Percentiles rank a stretch among this genome's conserved stretches.
Evolutionary conservation across 345 rosid species (phyloP).

Genomic region (Lepidium africanum): DNA sequence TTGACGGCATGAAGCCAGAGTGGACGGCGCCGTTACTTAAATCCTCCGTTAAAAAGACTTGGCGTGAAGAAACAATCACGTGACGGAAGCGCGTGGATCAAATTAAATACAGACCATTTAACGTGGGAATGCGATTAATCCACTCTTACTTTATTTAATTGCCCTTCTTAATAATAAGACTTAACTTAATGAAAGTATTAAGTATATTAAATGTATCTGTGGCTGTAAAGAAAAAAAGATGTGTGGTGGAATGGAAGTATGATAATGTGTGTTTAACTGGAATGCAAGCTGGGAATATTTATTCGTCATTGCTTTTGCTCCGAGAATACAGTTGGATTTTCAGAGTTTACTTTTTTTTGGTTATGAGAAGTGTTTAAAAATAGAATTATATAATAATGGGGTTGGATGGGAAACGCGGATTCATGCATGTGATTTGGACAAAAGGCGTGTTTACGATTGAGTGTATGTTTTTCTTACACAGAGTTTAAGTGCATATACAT

Average conservation of each 20-base stretch:
- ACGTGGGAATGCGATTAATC: conserved; percentile 7
- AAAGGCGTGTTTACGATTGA: not conserved
- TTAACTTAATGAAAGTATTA: not conserved
- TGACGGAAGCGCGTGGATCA: conserved; percentile 14
- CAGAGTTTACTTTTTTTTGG: not conserved
- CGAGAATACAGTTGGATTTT: conserved; percentile 25
- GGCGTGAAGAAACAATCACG: conserved; percentile 1
- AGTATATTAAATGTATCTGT: not conserved
- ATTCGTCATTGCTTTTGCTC: conserved; percentile 6
- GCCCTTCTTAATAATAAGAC: not conserved
- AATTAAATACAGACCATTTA: conserved; percentile 1
- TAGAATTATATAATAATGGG: not conserved
- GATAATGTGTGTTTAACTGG: conserved; percentile 19
- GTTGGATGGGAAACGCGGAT: conserved; percentile 14
- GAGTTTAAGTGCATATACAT: not conserved
- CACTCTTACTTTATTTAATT: not conserved
- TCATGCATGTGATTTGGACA: conserved; percentile 23
- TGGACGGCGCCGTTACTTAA: conserved; percentile 15
- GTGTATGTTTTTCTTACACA: not conserved
- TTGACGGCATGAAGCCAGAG: conserved; percentile 17
- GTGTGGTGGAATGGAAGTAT: conserved; percentile 3
- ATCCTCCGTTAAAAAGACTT: not conserved
- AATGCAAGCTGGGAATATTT: conserved; percentile 24
- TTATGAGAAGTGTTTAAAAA: not conserved
- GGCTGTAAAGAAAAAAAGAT: conserved; percentile 18